Evolutionary conservation across 495 filamentous ascomycete species (phyloP).

Genomic region (Rusavskia elegans): DNA sequence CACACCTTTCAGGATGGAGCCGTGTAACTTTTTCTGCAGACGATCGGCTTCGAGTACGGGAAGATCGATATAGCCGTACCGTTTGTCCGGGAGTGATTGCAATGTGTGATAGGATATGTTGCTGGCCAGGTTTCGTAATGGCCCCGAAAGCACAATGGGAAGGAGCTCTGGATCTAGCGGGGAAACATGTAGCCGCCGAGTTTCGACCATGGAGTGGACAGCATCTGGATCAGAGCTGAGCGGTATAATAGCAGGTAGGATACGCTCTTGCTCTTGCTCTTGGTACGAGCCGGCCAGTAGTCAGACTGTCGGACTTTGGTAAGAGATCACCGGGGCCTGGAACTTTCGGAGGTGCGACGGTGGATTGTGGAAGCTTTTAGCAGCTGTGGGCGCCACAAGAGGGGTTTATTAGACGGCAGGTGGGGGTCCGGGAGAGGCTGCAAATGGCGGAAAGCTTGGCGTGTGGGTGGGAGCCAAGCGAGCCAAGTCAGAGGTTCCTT

Average conservation of each 20-base stretch:
- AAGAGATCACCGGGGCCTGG: too few species aligned
- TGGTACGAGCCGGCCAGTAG: too few species aligned
- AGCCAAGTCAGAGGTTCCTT: too few species aligned
- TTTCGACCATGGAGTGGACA: neutral
- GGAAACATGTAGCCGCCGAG: constrained; percentile 66
- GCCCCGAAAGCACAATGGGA: constrained; percentile 47
- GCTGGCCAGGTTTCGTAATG: constrained; percentile 46
- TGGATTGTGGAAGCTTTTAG: too few species aligned
- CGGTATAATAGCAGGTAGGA: neutral
- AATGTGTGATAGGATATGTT: constrained; percentile 74
- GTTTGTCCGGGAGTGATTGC: constrained; percentile 74
- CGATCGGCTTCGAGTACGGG: constrained; percentile 70
- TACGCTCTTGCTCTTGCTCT: too few species aligned
- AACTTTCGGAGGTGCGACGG: too few species aligned
- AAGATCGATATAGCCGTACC: constrained; percentile 78
- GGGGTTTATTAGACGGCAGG: too few species aligned
- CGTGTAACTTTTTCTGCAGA: constrained; percentile 84
- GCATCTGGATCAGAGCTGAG: neutral
- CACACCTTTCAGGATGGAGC: constrained; percentile 63
- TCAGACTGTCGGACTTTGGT: too few species aligned
- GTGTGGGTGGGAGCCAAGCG: too few species aligned
- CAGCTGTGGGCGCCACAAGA: neutral
- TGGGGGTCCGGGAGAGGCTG: neutral
- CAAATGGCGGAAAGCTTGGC: neutral
- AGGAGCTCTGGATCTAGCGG: constrained; percentile 64